Conservation (phyloP, 164 flowering plant genomes). For the Magnolia officinalis region DNA sequence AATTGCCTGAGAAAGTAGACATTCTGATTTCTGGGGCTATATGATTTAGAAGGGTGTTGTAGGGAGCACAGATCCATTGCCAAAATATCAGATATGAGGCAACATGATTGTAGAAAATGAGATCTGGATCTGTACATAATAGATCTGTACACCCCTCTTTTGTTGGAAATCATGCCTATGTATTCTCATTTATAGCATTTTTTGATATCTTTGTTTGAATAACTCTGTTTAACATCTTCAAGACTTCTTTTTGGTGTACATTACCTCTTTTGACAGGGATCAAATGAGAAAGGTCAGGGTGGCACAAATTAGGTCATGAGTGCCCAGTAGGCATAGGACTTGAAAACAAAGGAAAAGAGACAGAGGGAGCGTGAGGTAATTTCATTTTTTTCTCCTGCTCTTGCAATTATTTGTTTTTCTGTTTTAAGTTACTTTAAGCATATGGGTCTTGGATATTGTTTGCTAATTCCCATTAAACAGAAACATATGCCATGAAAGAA, state of each 20-base stretch:
- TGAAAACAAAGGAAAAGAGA: slow-evolving; percentile 80
- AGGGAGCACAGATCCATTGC: too few relatives aligned
- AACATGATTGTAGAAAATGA: too few relatives aligned
- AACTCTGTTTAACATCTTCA: background rate
- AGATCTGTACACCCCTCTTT: background rate
- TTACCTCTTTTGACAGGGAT: slow-evolving; percentile 34
- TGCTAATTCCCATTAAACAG: slow-evolving; percentile 21
- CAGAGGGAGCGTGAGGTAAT: slow-evolving; percentile 81
- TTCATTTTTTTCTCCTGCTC: background rate
- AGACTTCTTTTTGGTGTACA: background rate
- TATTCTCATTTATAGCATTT: background rate
- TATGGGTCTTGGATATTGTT: background rate
- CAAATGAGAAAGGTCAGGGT: slow-evolving; percentile 31
- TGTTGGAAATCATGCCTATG: background rate
- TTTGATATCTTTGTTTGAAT: background rate
- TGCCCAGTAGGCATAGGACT: slow-evolving; percentile 79
- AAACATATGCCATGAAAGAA: slow-evolving; percentile 86
- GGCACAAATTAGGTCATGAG: slow-evolving; percentile 56
- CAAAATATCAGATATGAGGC: too few relatives aligned
- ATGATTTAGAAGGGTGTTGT: too few relatives aligned
- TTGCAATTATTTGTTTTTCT: background rate
- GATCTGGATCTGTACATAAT: too few relatives aligned
- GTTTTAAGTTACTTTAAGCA: too few relatives aligned
- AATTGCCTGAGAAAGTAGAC: too few relatives aligned
- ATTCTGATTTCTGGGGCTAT: too few relatives aligned